Evolutionary conservation across 148 eudicot genomes (phyloP).

Genomic region (Camellia granthamiana): DNA sequence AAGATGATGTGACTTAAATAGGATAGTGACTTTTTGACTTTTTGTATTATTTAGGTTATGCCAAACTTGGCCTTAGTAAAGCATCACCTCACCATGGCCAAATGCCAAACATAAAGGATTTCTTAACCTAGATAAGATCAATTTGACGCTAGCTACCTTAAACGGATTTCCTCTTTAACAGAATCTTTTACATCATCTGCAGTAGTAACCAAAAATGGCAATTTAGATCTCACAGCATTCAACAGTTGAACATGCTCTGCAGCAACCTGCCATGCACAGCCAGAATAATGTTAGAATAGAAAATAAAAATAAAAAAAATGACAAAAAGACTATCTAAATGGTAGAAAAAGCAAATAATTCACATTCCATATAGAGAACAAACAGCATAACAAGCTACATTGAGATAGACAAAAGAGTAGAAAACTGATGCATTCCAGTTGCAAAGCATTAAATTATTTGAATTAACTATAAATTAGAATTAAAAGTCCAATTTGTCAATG

Average conservation of each 20-base stretch:
- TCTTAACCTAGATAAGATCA: not conserved
- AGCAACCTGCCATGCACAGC: conserved; percentile 55
- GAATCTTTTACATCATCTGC: conserved; percentile 77
- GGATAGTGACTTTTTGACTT: too few relatives aligned
- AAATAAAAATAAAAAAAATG: not conserved
- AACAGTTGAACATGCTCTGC: conserved; percentile 79
- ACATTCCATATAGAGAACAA: not conserved
- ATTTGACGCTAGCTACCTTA: conserved; percentile 50
- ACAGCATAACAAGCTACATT: not conserved
- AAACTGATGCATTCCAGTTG: not conserved
- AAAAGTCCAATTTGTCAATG: not conserved
- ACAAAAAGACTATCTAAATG: not conserved
- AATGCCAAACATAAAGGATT: not conserved
- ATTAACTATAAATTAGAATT: not conserved
- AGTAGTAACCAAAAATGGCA: conserved; percentile 87
- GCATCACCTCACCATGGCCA: not conserved
- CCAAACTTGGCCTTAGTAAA: too few relatives aligned
- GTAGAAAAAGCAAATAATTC: not conserved
- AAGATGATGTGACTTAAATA: too few relatives aligned
- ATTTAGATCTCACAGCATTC: conserved; percentile 68
- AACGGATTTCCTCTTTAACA: conserved; percentile 78
- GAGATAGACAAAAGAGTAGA: not conserved
- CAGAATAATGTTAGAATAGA: conserved; percentile 3
- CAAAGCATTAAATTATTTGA: not conserved
- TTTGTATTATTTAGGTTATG: too few relatives aligned